Evolutionary conservation across 768 basidiomycete genomes (phyloP).

Genomic region (Dendrothele bispora): DNA sequence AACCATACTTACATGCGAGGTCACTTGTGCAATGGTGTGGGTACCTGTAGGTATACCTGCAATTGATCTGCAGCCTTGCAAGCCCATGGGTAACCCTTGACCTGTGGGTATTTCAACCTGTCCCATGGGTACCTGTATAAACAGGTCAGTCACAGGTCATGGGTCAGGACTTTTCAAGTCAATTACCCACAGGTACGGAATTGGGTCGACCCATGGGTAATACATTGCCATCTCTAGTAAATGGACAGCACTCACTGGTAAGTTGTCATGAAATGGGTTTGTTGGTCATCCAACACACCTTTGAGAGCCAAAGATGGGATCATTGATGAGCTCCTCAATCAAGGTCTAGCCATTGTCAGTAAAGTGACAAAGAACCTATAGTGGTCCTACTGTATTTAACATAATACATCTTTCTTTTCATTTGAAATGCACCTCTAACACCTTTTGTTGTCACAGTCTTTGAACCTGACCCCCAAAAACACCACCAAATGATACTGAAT

Average conservation of each 20-base stretch:
- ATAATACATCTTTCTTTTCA: conserved; percentile 51
- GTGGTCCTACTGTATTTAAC: conserved; percentile 87
- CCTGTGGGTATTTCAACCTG: no score
- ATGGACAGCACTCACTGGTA: conserved; percentile 85
- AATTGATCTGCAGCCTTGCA: no score
- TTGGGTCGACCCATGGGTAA: no score
- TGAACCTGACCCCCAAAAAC: conserved; percentile 79
- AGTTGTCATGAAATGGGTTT: conserved; percentile 93
- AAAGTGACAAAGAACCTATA: conserved; percentile 86
- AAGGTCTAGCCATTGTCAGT: conserved; percentile 63
- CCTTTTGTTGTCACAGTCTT: conserved; percentile 48
- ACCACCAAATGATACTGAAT: conserved; percentile 74
- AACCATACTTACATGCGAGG: no score
- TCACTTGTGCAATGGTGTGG: no score
- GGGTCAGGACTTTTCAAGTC: no score
- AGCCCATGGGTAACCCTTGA: no score
- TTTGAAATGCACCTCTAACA: neutral
- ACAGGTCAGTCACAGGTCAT: no score
- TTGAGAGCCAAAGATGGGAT: conserved; percentile 88
- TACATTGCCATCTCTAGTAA: no score
- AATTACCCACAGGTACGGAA: no score
- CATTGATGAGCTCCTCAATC: conserved; percentile 78
- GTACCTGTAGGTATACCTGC: no score
- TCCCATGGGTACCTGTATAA: no score
- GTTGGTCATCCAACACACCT: conserved; percentile 85